Conservation (phyloP, 75 land plant species). For the Picea sitchensis region DNA sequence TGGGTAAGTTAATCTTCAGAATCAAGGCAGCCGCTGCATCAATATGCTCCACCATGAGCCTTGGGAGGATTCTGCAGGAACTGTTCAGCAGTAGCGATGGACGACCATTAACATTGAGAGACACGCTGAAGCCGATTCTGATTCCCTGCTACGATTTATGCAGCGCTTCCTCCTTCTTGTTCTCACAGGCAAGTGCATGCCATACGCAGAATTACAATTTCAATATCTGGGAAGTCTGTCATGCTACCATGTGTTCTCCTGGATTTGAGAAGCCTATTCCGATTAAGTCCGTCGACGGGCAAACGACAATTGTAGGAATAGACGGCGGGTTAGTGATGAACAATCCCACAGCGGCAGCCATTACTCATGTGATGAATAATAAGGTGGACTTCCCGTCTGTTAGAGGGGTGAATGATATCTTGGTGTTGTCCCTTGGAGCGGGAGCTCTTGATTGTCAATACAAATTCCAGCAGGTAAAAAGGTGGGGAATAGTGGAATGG, state of each 20-base stretch:
- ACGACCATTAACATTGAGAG: constrained; percentile 18
- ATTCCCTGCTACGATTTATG: constrained; percentile 33
- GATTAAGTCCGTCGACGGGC: constrained; percentile 26
- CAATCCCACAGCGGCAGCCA: constrained; percentile 42
- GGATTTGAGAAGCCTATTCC: constrained; percentile 23
- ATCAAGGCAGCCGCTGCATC: neutral
- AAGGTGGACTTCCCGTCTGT: constrained; percentile 24
- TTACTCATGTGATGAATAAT: constrained; percentile 36
- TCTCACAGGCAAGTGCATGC: constrained; percentile 24
- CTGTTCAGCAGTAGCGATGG: constrained; percentile 20
- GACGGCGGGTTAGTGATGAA: constrained; percentile 36
- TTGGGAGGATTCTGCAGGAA: constrained; percentile 19
- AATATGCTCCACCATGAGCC: constrained; percentile 14
- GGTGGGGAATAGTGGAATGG: constrained; percentile 26
- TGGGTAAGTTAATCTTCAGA: too few species aligned
- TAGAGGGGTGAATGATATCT: constrained; percentile 22
- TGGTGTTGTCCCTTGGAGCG: constrained; percentile 33
- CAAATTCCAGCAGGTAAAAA: constrained; percentile 3
- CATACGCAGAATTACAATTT: constrained; percentile 23
- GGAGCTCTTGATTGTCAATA: constrained; percentile 22
- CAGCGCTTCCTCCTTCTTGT: constrained; percentile 24
- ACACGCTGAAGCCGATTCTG: constrained; percentile 33
- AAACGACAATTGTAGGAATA: constrained; percentile 22
- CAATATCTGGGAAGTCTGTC: constrained; percentile 37
- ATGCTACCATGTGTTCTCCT: constrained; percentile 29